Percentiles rank a stretch among this genome's conserved stretches.
Conservation (phyloP, 1,284 basidiomycete species). For the Kwoniella shivajii region DNA sequence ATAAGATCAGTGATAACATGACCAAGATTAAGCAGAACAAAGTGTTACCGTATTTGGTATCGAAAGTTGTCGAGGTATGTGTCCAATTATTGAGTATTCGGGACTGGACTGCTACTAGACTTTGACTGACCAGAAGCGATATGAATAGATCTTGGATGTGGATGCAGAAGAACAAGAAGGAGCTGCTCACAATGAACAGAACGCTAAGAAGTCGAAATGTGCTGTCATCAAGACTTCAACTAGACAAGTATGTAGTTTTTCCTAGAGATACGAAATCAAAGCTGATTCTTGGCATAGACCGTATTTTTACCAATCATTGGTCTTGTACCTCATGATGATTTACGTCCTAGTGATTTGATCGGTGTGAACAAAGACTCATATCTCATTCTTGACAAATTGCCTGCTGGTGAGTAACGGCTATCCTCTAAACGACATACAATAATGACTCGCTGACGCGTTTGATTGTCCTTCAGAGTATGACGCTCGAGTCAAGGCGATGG, state of each 20-base stretch:
- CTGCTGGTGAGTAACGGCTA: conserved; percentile 56
- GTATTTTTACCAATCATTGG: conserved; percentile 98
- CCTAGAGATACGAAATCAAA: conserved; percentile 4
- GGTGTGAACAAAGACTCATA: conserved; percentile 99
- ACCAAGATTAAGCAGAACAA: conserved; percentile 99
- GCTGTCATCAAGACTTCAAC: conserved; percentile 99
- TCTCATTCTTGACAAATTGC: conserved; percentile 86
- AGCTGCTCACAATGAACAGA: conserved; percentile 89
- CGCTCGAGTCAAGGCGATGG: conserved; percentile 85
- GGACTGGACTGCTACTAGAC: neutral
- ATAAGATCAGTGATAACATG: conserved; percentile 96
- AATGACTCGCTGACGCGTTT: neutral
- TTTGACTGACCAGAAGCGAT: neutral
- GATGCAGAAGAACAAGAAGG: conserved; percentile 94
- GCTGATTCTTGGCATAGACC: conserved; percentile 59
- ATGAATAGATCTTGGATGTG: conserved; percentile 81
- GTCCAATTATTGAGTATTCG: neutral
- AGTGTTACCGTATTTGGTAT: conserved; percentile 95
- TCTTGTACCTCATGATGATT: conserved; percentile 86
- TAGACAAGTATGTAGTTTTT: conserved; percentile 62
- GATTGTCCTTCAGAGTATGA: conserved; percentile 65
- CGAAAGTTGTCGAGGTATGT: conserved; percentile 90
- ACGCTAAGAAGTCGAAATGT: conserved; percentile 93
- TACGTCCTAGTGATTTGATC: conserved; percentile 90
- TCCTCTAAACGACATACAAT: neutral